phyloP scores from a whole-genome alignment of 495 filamentous ascomycete species.

The Talaromyces trachyspermus region DNA sequence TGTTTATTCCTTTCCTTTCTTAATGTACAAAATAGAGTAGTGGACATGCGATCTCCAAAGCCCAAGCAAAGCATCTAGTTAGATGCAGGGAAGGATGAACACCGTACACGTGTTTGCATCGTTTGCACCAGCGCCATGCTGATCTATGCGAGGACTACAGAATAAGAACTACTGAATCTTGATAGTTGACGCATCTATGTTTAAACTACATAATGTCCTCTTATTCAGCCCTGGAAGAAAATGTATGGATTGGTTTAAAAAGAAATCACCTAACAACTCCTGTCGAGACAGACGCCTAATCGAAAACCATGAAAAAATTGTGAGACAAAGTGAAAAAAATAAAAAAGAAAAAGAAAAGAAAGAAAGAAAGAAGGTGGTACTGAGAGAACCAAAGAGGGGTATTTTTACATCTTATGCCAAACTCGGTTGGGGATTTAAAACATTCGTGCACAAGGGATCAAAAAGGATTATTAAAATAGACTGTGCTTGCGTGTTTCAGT shows the following conservation, averaged over 20 bases:
- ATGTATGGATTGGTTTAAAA: neutral
- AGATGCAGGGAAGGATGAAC: too few relatives aligned
- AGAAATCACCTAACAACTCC: constrained; percentile 4
- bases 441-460: neutral
- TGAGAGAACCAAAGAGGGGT: constrained; percentile 7
- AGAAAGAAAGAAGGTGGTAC: constrained; percentile 6
- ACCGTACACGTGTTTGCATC: constrained; percentile 4
- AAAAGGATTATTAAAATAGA: constrained; percentile 6
- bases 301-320: constrained; percentile 16
- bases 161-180: too few relatives aligned
- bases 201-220: too few relatives aligned
- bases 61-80: too few relatives aligned
- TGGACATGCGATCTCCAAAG: too few relatives aligned
- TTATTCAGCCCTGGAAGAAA: neutral
- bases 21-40: neutral
- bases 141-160: too few relatives aligned
- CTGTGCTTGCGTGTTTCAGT: neutral
- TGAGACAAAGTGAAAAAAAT: constrained; percentile 9
- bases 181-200: too few relatives aligned
- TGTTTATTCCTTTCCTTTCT: constrained; percentile 7
- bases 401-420: constrained; percentile 8
- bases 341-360: constrained; percentile 11
- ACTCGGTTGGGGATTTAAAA: neutral
- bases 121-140: neutral
- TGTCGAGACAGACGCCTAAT: neutral